phyloP scores from a whole-genome alignment of 1,284 basidiomycete genomes.

The Puccinia hordei region DNA sequence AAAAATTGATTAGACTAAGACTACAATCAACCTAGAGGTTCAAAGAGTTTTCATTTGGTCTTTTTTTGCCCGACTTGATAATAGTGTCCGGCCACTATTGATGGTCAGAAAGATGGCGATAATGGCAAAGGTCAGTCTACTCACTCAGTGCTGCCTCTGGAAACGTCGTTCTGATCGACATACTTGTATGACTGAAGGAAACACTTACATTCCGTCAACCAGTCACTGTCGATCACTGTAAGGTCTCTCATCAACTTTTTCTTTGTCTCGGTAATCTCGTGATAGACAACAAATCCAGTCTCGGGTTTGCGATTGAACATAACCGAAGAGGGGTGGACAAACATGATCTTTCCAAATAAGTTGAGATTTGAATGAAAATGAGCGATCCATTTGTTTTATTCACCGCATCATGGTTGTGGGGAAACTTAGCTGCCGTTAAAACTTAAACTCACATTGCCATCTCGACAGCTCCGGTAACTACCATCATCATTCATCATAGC shows the following conservation, averaged over 20 bases:
- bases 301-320: constrained; percentile 87
- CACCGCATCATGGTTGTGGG: not conserved
- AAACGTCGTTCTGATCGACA: not conserved
- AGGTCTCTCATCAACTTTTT: constrained; percentile 70
- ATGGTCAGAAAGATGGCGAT: not conserved
- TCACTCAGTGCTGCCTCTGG: not conserved
- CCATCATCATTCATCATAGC: constrained; percentile 86
- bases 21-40: not conserved
- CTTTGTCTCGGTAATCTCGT: constrained; percentile 93
- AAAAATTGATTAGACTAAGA: not conserved
- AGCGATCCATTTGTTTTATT: not conserved
- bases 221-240: constrained; percentile 64
- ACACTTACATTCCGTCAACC: constrained; percentile 61
- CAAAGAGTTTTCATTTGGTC: not conserved
- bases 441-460: constrained; percentile 69
- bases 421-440: too few species aligned
- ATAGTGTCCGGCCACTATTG: constrained; percentile 22
- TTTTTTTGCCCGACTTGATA: constrained; percentile 4
- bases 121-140: not conserved
- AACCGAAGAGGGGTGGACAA: constrained; percentile 91
- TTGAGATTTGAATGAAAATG: not conserved
- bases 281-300: constrained; percentile 89
- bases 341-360: constrained; percentile 67
- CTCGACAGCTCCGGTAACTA: constrained; percentile 79
- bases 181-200: not conserved